Percentiles rank a stretch among this genome's conserved stretches.
Evolutionary conservation across 2,329 filamentous ascomycete genomes (phyloP).

Genomic region (Sporothrix variecibatus): DNA sequence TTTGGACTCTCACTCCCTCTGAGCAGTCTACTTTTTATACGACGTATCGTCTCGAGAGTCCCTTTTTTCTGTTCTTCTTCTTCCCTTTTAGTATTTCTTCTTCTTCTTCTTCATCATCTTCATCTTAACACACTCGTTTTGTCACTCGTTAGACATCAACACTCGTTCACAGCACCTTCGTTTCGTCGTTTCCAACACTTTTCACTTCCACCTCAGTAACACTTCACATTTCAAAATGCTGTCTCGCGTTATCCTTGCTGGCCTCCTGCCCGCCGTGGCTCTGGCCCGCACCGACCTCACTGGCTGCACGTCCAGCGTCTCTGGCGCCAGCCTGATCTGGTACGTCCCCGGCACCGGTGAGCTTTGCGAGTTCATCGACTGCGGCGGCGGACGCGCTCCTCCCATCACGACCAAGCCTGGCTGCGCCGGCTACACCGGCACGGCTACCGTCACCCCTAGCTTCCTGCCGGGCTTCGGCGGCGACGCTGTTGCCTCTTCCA

Average conservation of each 20-base stretch:
- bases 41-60: too few species aligned
- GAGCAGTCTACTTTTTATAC: not conserved
- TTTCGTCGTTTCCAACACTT: not conserved
- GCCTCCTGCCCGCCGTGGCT: constrained; percentile 23
- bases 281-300: constrained; percentile 48
- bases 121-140: not conserved
- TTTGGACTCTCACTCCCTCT: not conserved
- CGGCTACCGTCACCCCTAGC: constrained; percentile 54
- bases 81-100: not conserved
- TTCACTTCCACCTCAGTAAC: not conserved
- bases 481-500: constrained; percentile 21
- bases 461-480: constrained; percentile 46
- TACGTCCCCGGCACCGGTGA: constrained; percentile 65
- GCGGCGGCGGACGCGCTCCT: constrained; percentile 66
- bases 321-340: constrained; percentile 53
- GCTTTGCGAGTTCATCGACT: constrained; percentile 65
- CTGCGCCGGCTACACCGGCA: constrained; percentile 58
- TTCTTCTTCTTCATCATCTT: not conserved
- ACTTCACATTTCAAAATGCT: constrained; percentile 12
- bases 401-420: constrained; percentile 65
- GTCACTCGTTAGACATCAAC: constrained; percentile 6
- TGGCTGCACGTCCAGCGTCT: constrained; percentile 49
- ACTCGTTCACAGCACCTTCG: not conserved
- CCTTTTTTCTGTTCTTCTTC: not conserved
- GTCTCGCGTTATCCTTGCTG: constrained; percentile 14